Conservation (phyloP, 345 rosid genomes). For the Moringa oleifera region DNA sequence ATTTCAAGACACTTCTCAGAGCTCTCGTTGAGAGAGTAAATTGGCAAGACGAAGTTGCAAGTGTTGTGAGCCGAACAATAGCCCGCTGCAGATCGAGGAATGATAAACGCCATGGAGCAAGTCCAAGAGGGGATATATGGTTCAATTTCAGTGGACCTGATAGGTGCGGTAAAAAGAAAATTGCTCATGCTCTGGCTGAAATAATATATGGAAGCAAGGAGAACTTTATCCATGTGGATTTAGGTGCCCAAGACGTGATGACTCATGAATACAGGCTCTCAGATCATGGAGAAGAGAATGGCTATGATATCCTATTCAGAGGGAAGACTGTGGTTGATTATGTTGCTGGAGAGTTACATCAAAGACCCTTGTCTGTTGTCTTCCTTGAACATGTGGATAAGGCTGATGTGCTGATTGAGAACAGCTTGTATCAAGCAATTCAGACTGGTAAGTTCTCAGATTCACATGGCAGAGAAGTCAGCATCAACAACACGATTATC, state of each 20-base stretch:
- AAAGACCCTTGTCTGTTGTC: slow-evolving; percentile 52
- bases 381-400: slow-evolving; percentile 71
- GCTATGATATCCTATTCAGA: slow-evolving; percentile 32
- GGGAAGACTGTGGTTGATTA: slow-evolving; percentile 67
- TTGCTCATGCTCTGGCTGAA: slow-evolving; percentile 58
- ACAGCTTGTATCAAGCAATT: slow-evolving; percentile 46
- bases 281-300: slow-evolving; percentile 18
- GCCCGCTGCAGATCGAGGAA: slow-evolving; percentile 21
- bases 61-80: slow-evolving; percentile 35
- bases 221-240: slow-evolving; percentile 49
- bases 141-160: slow-evolving; percentile 60
- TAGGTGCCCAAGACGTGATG: slow-evolving; percentile 27
- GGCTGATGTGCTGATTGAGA: slow-evolving; percentile 51
- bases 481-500: slow-evolving; percentile 47
- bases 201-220: slow-evolving; percentile 41
- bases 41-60: slow-evolving; percentile 64
- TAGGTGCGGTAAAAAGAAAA: slow-evolving; percentile 41
- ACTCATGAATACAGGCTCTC: slow-evolving; percentile 3
- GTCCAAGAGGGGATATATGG: slow-evolving; percentile 58
- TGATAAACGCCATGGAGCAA: slow-evolving; percentile 10
- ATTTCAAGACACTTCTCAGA: slow-evolving; percentile 44
- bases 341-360: slow-evolving; percentile 51
- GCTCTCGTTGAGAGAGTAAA: slow-evolving; percentile 44
- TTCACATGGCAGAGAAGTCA: slow-evolving; percentile 61
- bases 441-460: slow-evolving; percentile 55